phyloP scores from a whole-genome alignment of 352 stramenopile species.

The Phytopythium delawarense region DNA sequence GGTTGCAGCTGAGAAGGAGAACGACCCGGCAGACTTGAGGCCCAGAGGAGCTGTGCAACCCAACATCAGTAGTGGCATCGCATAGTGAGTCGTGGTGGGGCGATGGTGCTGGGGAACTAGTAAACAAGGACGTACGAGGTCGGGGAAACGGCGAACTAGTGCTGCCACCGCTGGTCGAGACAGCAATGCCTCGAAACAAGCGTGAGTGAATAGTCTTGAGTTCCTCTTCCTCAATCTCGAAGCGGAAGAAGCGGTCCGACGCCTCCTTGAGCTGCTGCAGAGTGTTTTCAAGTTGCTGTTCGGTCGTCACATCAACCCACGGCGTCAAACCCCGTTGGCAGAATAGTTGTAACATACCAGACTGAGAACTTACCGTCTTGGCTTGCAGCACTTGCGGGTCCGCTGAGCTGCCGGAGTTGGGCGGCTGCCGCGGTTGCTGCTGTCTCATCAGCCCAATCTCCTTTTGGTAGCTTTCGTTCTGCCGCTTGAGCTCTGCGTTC shows the following conservation, averaged over 20 bases:
- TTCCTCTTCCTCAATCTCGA: constrained; percentile 93
- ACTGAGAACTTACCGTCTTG: constrained; percentile 18
- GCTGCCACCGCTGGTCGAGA: neutral
- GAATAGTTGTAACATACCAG: neutral
- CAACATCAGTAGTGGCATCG: neutral
- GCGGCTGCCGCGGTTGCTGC: constrained; percentile 7
- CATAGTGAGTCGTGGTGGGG: neutral
- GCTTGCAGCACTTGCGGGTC: constrained; percentile 24
- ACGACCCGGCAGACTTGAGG: constrained; percentile 23
- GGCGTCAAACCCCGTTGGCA: neutral
- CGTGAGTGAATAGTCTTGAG: constrained; percentile 67
- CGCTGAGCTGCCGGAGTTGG: neutral
- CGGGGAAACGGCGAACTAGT: constrained; percentile 15
- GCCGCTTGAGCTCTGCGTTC: constrained; percentile 60
- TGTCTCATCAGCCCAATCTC: constrained; percentile 47
- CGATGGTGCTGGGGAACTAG: neutral
- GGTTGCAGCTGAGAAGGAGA: constrained; percentile 11
- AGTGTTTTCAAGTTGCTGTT: constrained; percentile 60
- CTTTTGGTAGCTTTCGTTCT: constrained; percentile 53
- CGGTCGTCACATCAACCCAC: neutral
- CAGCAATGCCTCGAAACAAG: constrained; percentile 36
- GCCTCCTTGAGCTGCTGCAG: constrained; percentile 71
- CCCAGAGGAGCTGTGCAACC: neutral
- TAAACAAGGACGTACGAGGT: constrained; percentile 22
- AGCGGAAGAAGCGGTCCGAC: constrained; percentile 88